Evolutionary conservation across 495 filamentous ascomycete genomes (phyloP), one percentile per base, ranked within the genome.

Genomic region (Hypoxylon lenormandii): DNA sequence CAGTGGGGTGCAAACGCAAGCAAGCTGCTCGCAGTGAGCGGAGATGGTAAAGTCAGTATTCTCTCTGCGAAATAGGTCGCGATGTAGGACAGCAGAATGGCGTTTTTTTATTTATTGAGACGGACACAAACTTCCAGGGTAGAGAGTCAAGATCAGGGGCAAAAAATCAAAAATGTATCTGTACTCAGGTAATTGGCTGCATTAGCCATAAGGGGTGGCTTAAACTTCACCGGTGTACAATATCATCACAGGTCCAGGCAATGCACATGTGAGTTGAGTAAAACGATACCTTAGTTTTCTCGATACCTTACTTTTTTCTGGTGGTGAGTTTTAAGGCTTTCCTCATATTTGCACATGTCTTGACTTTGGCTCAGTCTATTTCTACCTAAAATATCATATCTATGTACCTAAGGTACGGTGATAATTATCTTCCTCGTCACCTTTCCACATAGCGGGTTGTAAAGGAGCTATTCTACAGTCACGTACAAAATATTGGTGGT

Each of bases 1-100:
- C 81, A 82, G 51, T 98, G 93, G 93, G 92, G 93, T 8, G 74
- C 84, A 6, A 82, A 85, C 23, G 94, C 90, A n/a, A 87, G 84
- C 63, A 89, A 85, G 67, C 80, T 98, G 59, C 82, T 97, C 43
- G 84, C 86, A 12, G 81, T 97, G 72, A 91, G 88, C 74, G 81
- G 78, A 26, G 89, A 91, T 40, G 96, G 95, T 10, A 86, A 85
- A 38, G 73, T 97, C 46, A 91, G 85, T 56, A 82, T 92, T 60
- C 76, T 96, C 46, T 79, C 79, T 26, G 60, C 73, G 12, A 77
- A 79, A 66, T 79, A 81, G 30, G 57, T 68, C 56, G 26, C 70
- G 38, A 71, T 60, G 23, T 40, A 21, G 43, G 50, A 21, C 10
- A 52, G 33, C 1, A 42, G 1, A 5, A 7, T 43, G n/a, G 36